Evolutionary conservation across 768 basidiomycete species (phyloP).

Genomic region (Dioszegia aurantiaca): DNA sequence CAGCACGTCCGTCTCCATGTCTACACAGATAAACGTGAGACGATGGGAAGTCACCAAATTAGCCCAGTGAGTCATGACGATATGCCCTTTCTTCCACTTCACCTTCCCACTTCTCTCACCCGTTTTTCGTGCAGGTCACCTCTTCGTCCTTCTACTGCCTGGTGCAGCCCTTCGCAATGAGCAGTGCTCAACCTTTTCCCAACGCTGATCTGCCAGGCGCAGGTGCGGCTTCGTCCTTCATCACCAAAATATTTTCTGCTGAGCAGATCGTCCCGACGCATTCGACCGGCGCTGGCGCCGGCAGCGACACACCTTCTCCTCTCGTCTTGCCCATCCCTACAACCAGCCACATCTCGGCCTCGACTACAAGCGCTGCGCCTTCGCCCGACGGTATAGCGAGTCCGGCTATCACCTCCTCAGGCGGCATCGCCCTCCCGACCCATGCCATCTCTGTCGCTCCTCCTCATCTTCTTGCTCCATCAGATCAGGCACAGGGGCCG

Average conservation of each 20-base stretch:
- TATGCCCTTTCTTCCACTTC: not conserved
- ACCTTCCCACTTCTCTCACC: not conserved
- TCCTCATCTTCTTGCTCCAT: not conserved
- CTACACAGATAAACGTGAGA: not conserved
- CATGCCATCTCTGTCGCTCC: not conserved
- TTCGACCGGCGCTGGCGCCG: not conserved
- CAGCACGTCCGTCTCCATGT: not conserved
- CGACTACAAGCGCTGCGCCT: too few species aligned
- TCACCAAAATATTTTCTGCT: not conserved
- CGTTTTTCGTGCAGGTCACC: constrained; percentile 7
- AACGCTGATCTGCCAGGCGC: constrained; percentile 8
- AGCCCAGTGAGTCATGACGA: too few species aligned
- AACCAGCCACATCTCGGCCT: too few species aligned
- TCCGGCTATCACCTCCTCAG: not conserved
- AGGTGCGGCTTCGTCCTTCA: not conserved
- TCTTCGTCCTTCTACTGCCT: constrained; percentile 1
- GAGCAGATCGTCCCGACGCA: not conserved
- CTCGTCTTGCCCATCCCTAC: too few species aligned
- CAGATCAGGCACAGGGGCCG: not conserved
- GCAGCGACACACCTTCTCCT: too few species aligned
- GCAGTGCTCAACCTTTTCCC: constrained; percentile 1
- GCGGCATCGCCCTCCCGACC: not conserved
- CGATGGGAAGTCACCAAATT: too few species aligned
- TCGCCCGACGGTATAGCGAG: too few species aligned
- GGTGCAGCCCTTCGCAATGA: not conserved